Evolutionary conservation across 768 basidiomycete genomes (phyloP), one percentile per base, ranked within the genome.

Genomic region (Suillus decipiens): DNA sequence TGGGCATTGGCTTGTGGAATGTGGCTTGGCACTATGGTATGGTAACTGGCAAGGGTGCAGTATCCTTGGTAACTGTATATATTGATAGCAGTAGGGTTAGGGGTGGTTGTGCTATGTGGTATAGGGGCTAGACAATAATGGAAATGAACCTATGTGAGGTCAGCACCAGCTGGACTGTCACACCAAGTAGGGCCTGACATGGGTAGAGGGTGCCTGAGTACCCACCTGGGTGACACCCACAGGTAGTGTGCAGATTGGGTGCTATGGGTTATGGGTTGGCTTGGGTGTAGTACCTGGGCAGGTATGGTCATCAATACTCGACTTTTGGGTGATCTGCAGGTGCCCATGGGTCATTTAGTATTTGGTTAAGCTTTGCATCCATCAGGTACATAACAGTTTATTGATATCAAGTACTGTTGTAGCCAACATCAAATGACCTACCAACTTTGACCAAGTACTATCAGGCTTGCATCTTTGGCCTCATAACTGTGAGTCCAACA

Each of bases 181-280:
- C n/a, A n/a, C n/a, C n/a, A n/a, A n/a, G n/a, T n/a, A 45, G 43
- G 43, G 43, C 43, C 43, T 45, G 43, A 45, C 19, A 45, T 45
- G 43, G 43, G n/a, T 45, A 45, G 43, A 10, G 9, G n/a, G 6
- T 45, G 43, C 43, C 43, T 19, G 1, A 8, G 43, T 45, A 45
- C 43, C 43, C n/a, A 8, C 43, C 43, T 10, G 10, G 43, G 43
- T 45, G 43, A 10, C 3, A 45, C 43, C 43, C n/a, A 22, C 10
- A 3, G 43, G n/a, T 45, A 3, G 3, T 3, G n/a, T 45, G n/a
- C 4, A 10, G 43, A n/a, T 45, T 1, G 43, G 43, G 43, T 22
- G n/a, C n/a, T 11, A 43, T 3, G 8, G 42, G 42, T 43, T 43
- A 37, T 28, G 28, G 28, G 28, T 28, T 28, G 28, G 28, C 2